phyloP scores from a whole-genome alignment of 495 filamentous ascomycete species.

The Penicillium taxi region DNA sequence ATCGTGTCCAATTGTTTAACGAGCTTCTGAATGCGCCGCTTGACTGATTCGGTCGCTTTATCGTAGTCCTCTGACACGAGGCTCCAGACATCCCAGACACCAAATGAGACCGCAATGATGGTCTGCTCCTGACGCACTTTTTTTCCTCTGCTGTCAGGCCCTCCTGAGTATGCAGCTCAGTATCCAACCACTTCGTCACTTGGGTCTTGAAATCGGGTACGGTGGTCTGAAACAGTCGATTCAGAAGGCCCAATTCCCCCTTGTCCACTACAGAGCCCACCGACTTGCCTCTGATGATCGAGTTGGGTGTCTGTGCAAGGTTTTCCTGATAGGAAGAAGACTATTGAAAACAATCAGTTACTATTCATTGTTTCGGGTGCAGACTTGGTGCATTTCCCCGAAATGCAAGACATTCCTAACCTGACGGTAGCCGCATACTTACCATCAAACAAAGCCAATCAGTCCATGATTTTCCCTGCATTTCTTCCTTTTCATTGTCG shows the following conservation, averaged over 20 bases:
- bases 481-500: slow-evolving; percentile 32
- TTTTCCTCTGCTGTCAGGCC: slow-evolving; percentile 18
- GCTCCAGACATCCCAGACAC: slow-evolving; percentile 46
- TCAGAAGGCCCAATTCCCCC: slow-evolving; percentile 19
- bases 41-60: slow-evolving; percentile 28
- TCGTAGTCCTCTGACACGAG: slow-evolving; percentile 28
- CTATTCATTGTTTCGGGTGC: not conserved
- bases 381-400: not conserved
- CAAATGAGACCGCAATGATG: slow-evolving; percentile 40
- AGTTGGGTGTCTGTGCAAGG: slow-evolving; percentile 32
- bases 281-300: slow-evolving; percentile 19
- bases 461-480: slow-evolving; percentile 36
- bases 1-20: slow-evolving; percentile 37
- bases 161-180: slow-evolving; percentile 19
- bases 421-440: slow-evolving; percentile 9
- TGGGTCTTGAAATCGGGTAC: slow-evolving; percentile 38
- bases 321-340: slow-evolving; percentile 41
- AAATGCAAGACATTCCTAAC: slow-evolving; percentile 1
- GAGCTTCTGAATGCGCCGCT: slow-evolving; percentile 36
- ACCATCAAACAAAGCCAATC: slow-evolving; percentile 41
- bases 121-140: slow-evolving; percentile 24
- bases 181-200: slow-evolving; percentile 32
- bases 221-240: slow-evolving; percentile 21
- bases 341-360: slow-evolving; percentile 15
- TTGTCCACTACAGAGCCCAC: slow-evolving; percentile 39